Percentiles rank a stretch among this genome's conserved stretches.
Conservation (phyloP, 106 monocot genomes). For the Alisma plantagoaquatica region DNA sequence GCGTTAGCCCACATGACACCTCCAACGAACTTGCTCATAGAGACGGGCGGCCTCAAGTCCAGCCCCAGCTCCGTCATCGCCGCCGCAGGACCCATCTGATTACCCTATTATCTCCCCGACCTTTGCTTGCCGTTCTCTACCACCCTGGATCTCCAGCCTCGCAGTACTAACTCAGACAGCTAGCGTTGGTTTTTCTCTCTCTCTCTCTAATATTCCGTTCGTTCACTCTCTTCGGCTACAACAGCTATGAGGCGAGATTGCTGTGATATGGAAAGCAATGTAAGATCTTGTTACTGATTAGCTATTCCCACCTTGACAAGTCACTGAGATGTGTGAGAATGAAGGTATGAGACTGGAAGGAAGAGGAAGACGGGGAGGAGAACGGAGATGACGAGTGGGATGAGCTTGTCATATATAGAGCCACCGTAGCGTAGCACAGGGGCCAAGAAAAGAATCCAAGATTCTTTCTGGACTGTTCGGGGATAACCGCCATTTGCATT, state of each 20-base stretch:
- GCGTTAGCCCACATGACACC: constrained; percentile 7
- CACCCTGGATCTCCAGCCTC: too few species aligned
- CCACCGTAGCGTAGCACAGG: not conserved
- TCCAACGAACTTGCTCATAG: constrained; percentile 2
- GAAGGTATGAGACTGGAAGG: not conserved
- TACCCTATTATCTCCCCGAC: not conserved
- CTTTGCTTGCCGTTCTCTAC: too few species aligned
- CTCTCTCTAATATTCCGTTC: too few species aligned
- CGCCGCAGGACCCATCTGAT: constrained; percentile 15
- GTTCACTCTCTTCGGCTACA: too few species aligned
- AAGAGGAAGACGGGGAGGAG: not conserved
- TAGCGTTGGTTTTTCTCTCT: too few species aligned
- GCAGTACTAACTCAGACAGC: too few species aligned
- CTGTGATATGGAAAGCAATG: too few species aligned
- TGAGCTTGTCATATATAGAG: not conserved
- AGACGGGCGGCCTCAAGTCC: constrained; percentile 26
- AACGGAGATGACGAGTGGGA: constrained; percentile 3
- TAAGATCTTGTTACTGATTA: too few species aligned
- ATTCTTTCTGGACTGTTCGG: too few species aligned
- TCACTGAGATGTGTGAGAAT: not conserved
- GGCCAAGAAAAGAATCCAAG: constrained; percentile 3
- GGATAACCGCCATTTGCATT: too few species aligned
- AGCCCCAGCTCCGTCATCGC: constrained; percentile 30
- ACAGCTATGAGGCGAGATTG: too few species aligned
- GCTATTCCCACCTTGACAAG: not conserved